Percentiles rank a stretch among this genome's conserved stretches.
phyloP scores from a whole-genome alignment of 179 eudicot species.

The Patellifolia procumbens region DNA sequence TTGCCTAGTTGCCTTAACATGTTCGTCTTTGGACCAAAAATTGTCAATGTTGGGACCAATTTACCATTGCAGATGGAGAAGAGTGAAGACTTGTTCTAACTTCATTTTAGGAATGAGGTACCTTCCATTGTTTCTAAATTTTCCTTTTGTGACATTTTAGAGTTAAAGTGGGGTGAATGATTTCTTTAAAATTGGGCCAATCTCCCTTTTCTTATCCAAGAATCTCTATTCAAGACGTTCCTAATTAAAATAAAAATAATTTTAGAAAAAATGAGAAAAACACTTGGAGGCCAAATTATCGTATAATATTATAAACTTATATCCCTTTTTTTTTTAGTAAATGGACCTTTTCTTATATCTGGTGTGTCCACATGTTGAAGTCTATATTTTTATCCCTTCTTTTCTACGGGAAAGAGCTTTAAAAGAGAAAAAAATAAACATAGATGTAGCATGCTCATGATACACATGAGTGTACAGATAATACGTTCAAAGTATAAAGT shows the following conservation, averaged over 20 bases:
- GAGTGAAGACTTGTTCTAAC: neutral
- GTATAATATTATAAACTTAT: too few species aligned
- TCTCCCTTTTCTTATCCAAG: neutral
- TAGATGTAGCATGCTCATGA: too few species aligned
- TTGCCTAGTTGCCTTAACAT: too few species aligned
- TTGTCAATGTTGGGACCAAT: neutral
- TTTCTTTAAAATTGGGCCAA: neutral
- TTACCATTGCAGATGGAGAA: neutral
- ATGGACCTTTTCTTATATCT: too few species aligned
- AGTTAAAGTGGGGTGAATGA: neutral
- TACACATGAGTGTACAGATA: too few species aligned
- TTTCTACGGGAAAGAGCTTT: too few species aligned
- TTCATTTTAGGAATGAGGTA: neutral
- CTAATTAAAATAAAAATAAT: neutral
- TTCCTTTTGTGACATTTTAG: neutral
- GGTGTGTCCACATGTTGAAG: too few species aligned
- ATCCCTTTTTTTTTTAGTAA: too few species aligned
- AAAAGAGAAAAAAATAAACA: too few species aligned
- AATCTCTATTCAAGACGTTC: neutral
- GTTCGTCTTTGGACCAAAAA: too few species aligned
- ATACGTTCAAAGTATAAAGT: too few species aligned
- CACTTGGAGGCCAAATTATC: neutral
- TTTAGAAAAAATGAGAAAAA: neutral
- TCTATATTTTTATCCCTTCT: too few species aligned
- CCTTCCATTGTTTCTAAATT: neutral